Conservation (phyloP, 306 rosid species). For the Malus domestica region DNA sequence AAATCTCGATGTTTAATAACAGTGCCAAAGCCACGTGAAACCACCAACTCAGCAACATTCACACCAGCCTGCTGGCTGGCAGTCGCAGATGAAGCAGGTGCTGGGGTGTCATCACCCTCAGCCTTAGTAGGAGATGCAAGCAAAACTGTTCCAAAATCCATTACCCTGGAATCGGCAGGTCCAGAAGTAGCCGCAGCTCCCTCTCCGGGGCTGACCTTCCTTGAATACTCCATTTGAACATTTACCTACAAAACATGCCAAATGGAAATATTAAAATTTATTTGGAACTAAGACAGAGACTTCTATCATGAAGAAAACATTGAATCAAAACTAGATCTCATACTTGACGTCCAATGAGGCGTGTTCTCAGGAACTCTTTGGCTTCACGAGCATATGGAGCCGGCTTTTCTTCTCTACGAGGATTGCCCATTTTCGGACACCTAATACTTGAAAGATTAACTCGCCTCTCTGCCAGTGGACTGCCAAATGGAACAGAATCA, state of each 20-base stretch:
- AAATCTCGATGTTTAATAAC: constrained; percentile 95
- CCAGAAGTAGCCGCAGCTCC: constrained; percentile 48
- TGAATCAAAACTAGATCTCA: constrained; percentile 16
- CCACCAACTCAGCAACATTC: constrained; percentile 67
- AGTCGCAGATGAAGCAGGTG: constrained; percentile 38
- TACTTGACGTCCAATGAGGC: constrained; percentile 88
- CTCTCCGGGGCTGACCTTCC: constrained; percentile 56
- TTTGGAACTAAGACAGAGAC: neutral
- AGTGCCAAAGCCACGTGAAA: constrained; percentile 86
- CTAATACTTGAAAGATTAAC: constrained; percentile 97
- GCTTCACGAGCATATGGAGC: constrained; percentile 99
- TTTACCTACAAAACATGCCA: constrained; percentile 49
- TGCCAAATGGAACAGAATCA: constrained; percentile 83
- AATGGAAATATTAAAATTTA: neutral
- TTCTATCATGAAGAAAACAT: constrained; percentile 13
- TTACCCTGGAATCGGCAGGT: constrained; percentile 67
- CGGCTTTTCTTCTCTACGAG: constrained; percentile 95
- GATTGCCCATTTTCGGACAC: constrained; percentile 95
- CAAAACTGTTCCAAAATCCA: constrained; percentile 97
- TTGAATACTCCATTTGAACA: constrained; percentile 95
- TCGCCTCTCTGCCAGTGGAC: constrained; percentile 89
- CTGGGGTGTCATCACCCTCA: constrained; percentile 58
- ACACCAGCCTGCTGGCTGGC: constrained; percentile 52
- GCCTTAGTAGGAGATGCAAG: constrained; percentile 34
- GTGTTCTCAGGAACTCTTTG: constrained; percentile 88